Evolutionary conservation across 768 basidiomycete genomes (phyloP), one percentile per base, ranked within the genome.

Genomic region (Kwoniella botswanensis): DNA sequence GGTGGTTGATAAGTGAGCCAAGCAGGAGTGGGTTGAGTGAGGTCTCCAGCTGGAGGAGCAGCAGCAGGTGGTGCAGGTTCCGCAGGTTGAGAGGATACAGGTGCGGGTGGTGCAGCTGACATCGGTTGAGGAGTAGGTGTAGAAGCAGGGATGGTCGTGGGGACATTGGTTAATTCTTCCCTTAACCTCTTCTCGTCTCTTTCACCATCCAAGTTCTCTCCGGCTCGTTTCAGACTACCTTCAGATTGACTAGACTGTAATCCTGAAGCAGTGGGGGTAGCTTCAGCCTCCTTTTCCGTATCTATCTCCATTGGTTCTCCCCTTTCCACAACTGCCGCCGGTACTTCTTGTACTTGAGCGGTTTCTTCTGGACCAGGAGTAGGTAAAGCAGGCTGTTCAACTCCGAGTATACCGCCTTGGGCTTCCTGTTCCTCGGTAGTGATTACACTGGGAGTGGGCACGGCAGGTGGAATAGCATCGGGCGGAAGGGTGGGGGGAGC

Each of bases 91-190:
- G 81, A 63, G 61, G 26, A 46, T 35, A 61, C 61, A 44, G 56
- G n/a, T 41, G 66, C 65, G 54, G 67, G 46, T 52, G 84, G 56
- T 56, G 61, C 55, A 63, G 58, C 11, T 65, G 79, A 62, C 70
- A 78, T 80, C 10, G 81, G 75, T 17, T 79, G 67, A 9, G 84
- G 72, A 12, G 82, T 71, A 24, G 84, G 82, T 0, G 82, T 68
- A 4, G 86, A 84, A 21, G 57, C 65, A 18, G 66, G 57, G 35
- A 56, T 53, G 29, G 56, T 13, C 41, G 57, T 10, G 24, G 26
- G 3, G 35, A 42, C 44, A 18, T 62, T 12, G 26, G 21, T 13
- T 10, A 61, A 60, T 6, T 79, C 72, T 56, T 78, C 77, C 76
- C 73, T 79, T 46, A 73, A 50, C 59, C 81, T 62, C 70, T 82